These are phyloP conservation scores for Phyllosticta citriasiana DNA, from an alignment of 2,329 filamentous ascomycete species.

Conservation along the genomic window DNA sequence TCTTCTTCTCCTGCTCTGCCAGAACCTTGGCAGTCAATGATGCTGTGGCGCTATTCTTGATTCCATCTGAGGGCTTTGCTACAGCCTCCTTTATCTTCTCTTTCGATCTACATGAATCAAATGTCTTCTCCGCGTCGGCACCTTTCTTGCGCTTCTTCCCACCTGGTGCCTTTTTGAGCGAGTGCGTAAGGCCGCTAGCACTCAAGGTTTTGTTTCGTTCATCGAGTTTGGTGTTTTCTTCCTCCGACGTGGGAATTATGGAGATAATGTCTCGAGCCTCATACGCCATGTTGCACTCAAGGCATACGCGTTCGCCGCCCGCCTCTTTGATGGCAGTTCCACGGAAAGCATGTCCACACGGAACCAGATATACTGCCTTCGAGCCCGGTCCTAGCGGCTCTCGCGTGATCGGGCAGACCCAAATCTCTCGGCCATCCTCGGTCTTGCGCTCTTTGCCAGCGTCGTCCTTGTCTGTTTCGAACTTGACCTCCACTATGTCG, in stretches of 20 bases:
- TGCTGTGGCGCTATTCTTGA: conserved; percentile 83
- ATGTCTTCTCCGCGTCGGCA: conserved; percentile 16
- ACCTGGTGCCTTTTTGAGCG: conserved; percentile 66
- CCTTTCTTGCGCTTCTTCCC: conserved; percentile 49
- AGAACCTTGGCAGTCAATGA: conserved; percentile 77
- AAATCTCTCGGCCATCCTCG: conserved; percentile 24
- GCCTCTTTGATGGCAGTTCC: conserved; percentile 78
- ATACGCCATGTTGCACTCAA: conserved; percentile 65
- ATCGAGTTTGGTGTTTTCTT: conserved; percentile 59
- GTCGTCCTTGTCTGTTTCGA: conserved; percentile 47
- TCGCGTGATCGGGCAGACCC: conserved; percentile 78
- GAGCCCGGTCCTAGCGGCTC: conserved; percentile 72
- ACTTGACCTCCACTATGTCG: conserved; percentile 80
- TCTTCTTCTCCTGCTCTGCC: conserved; percentile 72
- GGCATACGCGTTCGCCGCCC: conserved; percentile 37
- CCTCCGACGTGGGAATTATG: conserved; percentile 61
- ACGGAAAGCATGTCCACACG: conserved; percentile 90
- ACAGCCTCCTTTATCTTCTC: neutral
- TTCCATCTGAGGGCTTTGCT: conserved; percentile 40
- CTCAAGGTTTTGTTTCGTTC: conserved; percentile 59
- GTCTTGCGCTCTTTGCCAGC: conserved; percentile 35
- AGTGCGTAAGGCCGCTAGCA: conserved; percentile 68
- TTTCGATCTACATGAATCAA: conserved; percentile 8
- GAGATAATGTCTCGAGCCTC: conserved; percentile 67
- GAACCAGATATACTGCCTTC: conserved; percentile 80